These are phyloP conservation scores for Sclerotinia spermophila DNA, from an alignment of 2,329 filamentous ascomycete genomes.

Conservation along the genomic window DNA sequence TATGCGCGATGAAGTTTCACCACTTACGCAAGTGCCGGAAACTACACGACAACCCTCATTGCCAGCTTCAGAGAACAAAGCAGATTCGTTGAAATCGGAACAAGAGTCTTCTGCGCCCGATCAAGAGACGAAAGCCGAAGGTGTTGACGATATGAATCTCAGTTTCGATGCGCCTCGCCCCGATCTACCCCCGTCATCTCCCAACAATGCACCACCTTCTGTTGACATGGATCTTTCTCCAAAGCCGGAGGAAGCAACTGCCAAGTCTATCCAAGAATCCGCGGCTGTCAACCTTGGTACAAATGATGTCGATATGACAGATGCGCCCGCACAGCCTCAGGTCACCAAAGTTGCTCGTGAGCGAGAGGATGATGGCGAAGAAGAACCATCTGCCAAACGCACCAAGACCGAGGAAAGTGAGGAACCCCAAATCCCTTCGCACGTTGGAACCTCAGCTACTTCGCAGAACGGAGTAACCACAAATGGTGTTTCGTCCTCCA, in stretches of 20 bases:
- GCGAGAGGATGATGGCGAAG: slow-evolving; percentile 68
- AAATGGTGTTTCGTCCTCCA: slow-evolving; percentile 28
- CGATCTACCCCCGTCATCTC: slow-evolving; percentile 15
- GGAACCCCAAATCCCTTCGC: slow-evolving; percentile 22
- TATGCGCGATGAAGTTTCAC: slow-evolving; percentile 29
- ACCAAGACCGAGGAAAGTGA: slow-evolving; percentile 61
- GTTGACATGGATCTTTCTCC: slow-evolving; percentile 5
- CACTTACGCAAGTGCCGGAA: slow-evolving; percentile 18
- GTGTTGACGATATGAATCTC: slow-evolving; percentile 13
- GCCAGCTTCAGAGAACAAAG: slow-evolving; percentile 9
- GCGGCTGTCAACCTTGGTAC: slow-evolving; percentile 1
- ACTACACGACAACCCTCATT: not conserved
- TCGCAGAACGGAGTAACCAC: slow-evolving; percentile 9
- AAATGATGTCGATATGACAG: slow-evolving; percentile 36
- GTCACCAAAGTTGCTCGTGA: slow-evolving; percentile 63
- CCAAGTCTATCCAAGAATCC: not conserved
- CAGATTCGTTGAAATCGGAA: not conserved
- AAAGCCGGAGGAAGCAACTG: not conserved
- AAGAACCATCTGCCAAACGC: slow-evolving; percentile 73
- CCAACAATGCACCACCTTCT: slow-evolving; percentile 15
- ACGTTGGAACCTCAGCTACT: slow-evolving; percentile 26
- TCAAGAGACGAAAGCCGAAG: slow-evolving; percentile 1
- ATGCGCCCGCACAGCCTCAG: slow-evolving; percentile 35
- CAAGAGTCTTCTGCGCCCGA: not conserved
- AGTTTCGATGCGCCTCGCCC: slow-evolving; percentile 14